phyloP scores from a whole-genome alignment of 148 eudicot genomes.

The Rhododendron vialii region DNA sequence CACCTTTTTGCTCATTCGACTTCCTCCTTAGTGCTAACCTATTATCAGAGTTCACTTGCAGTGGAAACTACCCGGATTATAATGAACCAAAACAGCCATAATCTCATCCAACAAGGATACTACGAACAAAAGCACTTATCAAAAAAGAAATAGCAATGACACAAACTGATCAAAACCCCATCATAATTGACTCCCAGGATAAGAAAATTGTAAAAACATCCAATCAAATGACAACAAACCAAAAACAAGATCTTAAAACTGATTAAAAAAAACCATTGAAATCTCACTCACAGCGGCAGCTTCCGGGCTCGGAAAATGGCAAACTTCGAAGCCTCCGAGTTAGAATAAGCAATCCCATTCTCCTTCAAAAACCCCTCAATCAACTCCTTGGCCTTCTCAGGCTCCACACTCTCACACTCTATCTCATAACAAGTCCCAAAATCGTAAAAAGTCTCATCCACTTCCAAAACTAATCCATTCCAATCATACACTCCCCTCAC shows the following conservation, averaged over 20 bases:
- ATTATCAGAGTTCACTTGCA: neutral
- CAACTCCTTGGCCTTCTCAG: conserved; percentile 62
- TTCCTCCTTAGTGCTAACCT: neutral
- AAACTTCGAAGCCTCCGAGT: conserved; percentile 65
- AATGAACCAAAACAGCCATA: neutral
- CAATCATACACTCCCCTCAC: conserved; percentile 79
- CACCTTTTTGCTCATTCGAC: neutral
- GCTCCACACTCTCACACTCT: conserved; percentile 79
- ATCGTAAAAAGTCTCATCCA: conserved; percentile 73
- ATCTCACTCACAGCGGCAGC: conserved; percentile 51
- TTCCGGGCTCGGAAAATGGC: conserved; percentile 63
- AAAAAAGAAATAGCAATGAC: neutral
- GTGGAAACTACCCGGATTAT: neutral
- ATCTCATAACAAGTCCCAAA: conserved; percentile 80
- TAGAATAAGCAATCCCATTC: conserved; percentile 58
- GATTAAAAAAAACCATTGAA: neutral
- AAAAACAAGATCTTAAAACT: neutral
- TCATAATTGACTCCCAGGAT: neutral
- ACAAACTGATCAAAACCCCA: neutral
- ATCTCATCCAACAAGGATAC: neutral
- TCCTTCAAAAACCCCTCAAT: conserved; percentile 61
- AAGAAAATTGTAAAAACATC: neutral
- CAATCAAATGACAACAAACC: neutral
- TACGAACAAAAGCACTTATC: neutral
- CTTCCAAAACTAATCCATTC: conserved; percentile 67